Conservation (phyloP, 352 stramenopile genomes). For the Globisporangium megalacanthum region DNA sequence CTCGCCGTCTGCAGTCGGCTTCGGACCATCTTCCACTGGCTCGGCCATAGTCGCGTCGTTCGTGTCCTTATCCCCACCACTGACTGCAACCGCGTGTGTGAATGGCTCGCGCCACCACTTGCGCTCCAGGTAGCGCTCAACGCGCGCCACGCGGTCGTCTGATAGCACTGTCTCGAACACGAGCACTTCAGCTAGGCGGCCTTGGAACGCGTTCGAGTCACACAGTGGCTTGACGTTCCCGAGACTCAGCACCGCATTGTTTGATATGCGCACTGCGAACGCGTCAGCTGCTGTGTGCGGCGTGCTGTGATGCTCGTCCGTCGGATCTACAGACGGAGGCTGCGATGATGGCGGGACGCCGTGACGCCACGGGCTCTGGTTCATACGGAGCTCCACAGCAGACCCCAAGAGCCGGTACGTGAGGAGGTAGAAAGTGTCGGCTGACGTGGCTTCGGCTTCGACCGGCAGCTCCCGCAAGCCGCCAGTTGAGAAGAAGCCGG, state of each 20-base stretch:
- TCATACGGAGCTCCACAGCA: slow-evolving; percentile 43
- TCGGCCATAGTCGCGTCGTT: background rate
- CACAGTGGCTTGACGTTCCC: slow-evolving; percentile 48
- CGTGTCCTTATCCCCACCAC: no score
- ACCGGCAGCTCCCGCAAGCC: slow-evolving; percentile 28
- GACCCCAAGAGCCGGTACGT: slow-evolving; percentile 40
- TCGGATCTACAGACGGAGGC: background rate
- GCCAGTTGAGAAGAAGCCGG: slow-evolving; percentile 43
- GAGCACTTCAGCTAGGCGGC: slow-evolving; percentile 46
- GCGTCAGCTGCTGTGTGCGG: background rate
- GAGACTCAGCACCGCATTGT: slow-evolving; percentile 40
- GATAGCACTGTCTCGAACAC: slow-evolving; percentile 42
- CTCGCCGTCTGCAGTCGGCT: no score
- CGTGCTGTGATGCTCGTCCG: slow-evolving; percentile 6
- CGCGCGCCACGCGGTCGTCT: slow-evolving; percentile 17
- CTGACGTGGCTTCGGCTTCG: slow-evolving; percentile 8
- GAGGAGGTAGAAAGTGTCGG: slow-evolving; percentile 29
- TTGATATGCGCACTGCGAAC: slow-evolving; percentile 32
- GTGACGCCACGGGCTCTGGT: slow-evolving; percentile 21
- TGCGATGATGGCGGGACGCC: background rate
- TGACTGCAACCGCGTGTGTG: background rate
- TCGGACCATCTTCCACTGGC: background rate
- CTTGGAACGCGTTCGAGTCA: slow-evolving; percentile 57
- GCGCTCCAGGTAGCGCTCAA: slow-evolving; percentile 39
- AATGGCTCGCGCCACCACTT: slow-evolving; percentile 46